Evolutionary conservation across 441 rosid genomes (phyloP), one percentile per base, ranked within the genome.

Genomic region (Geranium incanum): DNA sequence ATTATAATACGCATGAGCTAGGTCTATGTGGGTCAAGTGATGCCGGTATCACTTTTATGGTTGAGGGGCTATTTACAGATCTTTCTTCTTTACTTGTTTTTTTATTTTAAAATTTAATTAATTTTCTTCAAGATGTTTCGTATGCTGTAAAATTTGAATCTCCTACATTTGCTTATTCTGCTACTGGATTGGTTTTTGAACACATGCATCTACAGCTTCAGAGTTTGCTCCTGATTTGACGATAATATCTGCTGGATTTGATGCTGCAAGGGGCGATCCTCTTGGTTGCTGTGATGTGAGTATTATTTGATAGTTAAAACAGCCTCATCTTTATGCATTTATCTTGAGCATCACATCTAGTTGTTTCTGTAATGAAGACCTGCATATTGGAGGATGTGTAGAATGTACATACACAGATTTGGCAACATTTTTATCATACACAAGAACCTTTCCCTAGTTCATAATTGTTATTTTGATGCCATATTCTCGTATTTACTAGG

Each of bases 201-300:
- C 33, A 70, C 43, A 43, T 68, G 73, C 74, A 63, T 18, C 78
- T 88, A 83, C 89, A 95, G 99, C 97, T 78, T 78, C 88, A n/a
- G 88, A 86, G 76, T 95, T 92, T 79, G 83, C 86, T 84, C 96
- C 99, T 63, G 98, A 95, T 84, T 92, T 92, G 70, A 88, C 88
- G 78, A 90, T 95, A 85, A 84, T 95, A 78, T 95, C 99, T 69
- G 96, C 98, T 36, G 98, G 99, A 77, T 95, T 92, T 87, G 99
- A 95, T 87, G 98, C 98, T 7, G 99, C 98, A 48, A 87, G 96
- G 80, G 98, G 99, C 68, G 99, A 95, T 82, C 99, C 99, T 74
- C 72, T 95, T 60, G 99, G 99, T 76, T 81, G 98, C 79, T 95
- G 99, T 75, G 97, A 92, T 84, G 99, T 90, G 84, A 85, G 93